These are phyloP conservation scores for Spencermartinsiella europaea DNA, from an alignment of 805 yeast genomes.

Conservation along the genomic window DNA sequence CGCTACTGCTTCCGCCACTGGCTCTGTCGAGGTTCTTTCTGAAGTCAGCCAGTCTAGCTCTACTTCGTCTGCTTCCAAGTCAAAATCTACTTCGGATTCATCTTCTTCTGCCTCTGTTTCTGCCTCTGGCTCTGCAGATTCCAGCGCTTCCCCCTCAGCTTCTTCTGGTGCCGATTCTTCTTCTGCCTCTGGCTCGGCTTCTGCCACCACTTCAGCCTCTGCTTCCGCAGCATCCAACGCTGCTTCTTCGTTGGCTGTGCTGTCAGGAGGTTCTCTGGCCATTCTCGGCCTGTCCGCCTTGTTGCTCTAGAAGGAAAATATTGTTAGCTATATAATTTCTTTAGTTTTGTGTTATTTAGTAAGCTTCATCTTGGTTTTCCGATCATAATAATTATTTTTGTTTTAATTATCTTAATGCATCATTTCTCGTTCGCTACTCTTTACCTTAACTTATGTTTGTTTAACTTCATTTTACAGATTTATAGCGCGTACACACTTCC, in stretches of 20 bases:
- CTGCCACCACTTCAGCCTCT: constrained; percentile 8
- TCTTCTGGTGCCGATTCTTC: constrained; percentile 1
- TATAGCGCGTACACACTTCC: no score
- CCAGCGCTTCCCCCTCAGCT: constrained; percentile 3
- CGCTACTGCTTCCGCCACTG: constrained; percentile 12
- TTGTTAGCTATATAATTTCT: neutral
- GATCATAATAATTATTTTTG: neutral
- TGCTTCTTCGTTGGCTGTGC: neutral
- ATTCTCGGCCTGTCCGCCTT: neutral
- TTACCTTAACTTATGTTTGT: no score
- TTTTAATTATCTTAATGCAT: neutral
- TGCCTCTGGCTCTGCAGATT: constrained; percentile 12
- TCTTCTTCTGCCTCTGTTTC: constrained; percentile 8
- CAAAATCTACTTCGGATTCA: constrained; percentile 5
- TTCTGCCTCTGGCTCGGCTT: constrained; percentile 13
- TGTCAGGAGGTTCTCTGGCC: neutral
- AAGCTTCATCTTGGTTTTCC: no score
- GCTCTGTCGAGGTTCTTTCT: constrained; percentile 2
- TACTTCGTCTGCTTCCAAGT: neutral
- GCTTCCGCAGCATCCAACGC: constrained; percentile 2
- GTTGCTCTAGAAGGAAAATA: neutral
- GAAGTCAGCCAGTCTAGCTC: constrained; percentile 1
- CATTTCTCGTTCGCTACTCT: no score
- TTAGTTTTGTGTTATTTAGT: neutral
- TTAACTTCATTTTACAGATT: no score